Percentiles rank a stretch among this genome's conserved stretches.
Conservation (phyloP, 192 early-diverging fungal genomes). For the Rhizophagus prolifer region DNA sequence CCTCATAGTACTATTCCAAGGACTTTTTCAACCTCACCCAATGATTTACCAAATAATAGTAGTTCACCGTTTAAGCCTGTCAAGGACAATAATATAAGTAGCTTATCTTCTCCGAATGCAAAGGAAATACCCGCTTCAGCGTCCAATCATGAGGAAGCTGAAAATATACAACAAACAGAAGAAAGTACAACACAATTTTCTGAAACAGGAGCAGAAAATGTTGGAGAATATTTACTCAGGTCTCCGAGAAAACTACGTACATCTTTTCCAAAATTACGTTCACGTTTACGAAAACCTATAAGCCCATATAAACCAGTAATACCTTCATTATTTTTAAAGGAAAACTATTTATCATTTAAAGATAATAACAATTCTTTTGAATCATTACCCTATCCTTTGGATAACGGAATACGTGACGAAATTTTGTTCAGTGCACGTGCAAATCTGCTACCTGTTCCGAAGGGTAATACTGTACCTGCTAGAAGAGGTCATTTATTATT, state of each 20-base stretch:
- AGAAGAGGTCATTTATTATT: conserved; percentile 26
- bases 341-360: conserved; percentile 23
- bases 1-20: not conserved
- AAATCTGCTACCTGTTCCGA: conserved; percentile 16
- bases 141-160: not conserved
- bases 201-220: not conserved
- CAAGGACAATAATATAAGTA: conserved; percentile 16
- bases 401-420: conserved; percentile 27
- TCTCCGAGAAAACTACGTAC: conserved; percentile 17
- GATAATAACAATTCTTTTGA: conserved; percentile 23
- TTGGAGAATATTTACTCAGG: conserved; percentile 14
- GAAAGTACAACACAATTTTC: conserved; percentile 1
- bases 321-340: conserved; percentile 23
- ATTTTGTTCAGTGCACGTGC: conserved; percentile 31
- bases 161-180: not conserved
- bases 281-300: not conserved
- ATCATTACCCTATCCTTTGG: conserved; percentile 12
- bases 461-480: conserved; percentile 7
- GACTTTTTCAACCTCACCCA: conserved; percentile 12
- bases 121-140: conserved; percentile 9
- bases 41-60: conserved; percentile 3
- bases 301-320: conserved; percentile 28
- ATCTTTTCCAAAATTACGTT: not conserved
- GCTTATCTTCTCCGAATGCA: not conserved
- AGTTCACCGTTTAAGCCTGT: conserved; percentile 17